Evolutionary conservation across 345 rosid genomes (phyloP), one percentile per base, ranked within the genome.

Genomic region (Ailanthus altissimus): DNA sequence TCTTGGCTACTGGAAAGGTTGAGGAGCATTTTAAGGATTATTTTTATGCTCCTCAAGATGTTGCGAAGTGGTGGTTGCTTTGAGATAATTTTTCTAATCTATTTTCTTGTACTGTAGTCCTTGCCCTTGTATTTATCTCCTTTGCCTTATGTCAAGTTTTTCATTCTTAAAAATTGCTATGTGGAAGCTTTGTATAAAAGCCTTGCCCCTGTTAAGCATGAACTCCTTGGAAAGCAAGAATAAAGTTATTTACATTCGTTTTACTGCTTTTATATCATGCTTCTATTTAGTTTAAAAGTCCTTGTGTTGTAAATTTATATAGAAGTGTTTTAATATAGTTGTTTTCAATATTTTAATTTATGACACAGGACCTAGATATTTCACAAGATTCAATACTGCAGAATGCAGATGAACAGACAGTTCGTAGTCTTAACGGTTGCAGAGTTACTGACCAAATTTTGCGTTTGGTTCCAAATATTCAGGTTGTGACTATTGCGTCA

Each of bases 361-460:
- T 84, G 81, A n/a, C 58, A 54, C 90, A 96, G 99, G 97, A 96
- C 87, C 81, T 96, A 56, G 99, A 93, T 77, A 74, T 96, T 81
- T 93, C 97, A 21, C 97, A 93, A 81, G 99, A 92, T 78, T 89
- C 97, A 42, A 91, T 93, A 71, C 83, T 96, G 77, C 98, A 93
- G 78, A 93, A 89, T 83, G 85, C 94, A 20, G 99, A 96, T 85
- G 98, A 93, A 47, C 97, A 92, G 87, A 92, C 98, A 72, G 98
- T 96, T 81, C 97, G 94, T 73, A 96, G 99, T 83, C 98, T 96
- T 75, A 96, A 96, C 71, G 99, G 99, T 60, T 96, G 99, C 85
- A 88, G 99, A 87, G 98, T 96, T 53, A 96, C 99, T 80, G 99
- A 96, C 90, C 99, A 93, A 74, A 92, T 96, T 86, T 82, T 96